Evolutionary conservation across 306 rosid genomes (phyloP).

Genomic region (Biancaea sappan): DNA sequence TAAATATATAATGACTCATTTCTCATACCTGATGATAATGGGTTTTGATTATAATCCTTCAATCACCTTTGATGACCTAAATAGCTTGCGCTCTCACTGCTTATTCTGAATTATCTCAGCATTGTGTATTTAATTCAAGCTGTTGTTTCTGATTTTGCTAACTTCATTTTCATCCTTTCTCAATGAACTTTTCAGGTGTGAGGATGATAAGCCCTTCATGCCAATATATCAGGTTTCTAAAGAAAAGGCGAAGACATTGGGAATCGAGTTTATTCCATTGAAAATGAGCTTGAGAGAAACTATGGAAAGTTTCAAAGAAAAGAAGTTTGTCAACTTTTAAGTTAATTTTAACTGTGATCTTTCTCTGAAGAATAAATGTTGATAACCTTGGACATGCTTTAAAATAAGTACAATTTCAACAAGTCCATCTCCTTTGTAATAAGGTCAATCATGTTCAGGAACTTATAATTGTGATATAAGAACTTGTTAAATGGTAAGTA

Average conservation of each 20-base stretch:
- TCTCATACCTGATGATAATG: not conserved
- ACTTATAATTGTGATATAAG: not conserved
- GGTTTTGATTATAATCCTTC: not conserved
- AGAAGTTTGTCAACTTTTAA: not conserved
- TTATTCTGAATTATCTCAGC: not conserved
- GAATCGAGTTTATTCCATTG: slow-evolving; percentile 11
- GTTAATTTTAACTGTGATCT: not conserved
- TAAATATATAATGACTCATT: not conserved
- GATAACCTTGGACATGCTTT: not conserved
- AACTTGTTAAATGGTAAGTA: too few relatives aligned
- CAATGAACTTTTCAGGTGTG: not conserved
- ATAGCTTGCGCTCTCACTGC: not conserved
- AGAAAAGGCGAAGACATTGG: not conserved
- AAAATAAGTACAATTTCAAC: too few relatives aligned
- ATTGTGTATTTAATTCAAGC: not conserved
- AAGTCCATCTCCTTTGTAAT: not conserved
- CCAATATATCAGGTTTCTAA: not conserved
- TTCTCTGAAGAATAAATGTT: not conserved
- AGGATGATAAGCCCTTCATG: not conserved
- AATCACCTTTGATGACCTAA: not conserved
- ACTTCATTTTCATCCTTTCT: not conserved
- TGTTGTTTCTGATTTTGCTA: not conserved
- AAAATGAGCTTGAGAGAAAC: not conserved
- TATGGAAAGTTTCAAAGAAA: slow-evolving; percentile 4
- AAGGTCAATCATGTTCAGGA: not conserved